Evolutionary conservation across 2,329 filamentous ascomycete genomes (phyloP), one percentile per base, ranked within the genome.

Genomic region (Clonostachys byssicola): DNA sequence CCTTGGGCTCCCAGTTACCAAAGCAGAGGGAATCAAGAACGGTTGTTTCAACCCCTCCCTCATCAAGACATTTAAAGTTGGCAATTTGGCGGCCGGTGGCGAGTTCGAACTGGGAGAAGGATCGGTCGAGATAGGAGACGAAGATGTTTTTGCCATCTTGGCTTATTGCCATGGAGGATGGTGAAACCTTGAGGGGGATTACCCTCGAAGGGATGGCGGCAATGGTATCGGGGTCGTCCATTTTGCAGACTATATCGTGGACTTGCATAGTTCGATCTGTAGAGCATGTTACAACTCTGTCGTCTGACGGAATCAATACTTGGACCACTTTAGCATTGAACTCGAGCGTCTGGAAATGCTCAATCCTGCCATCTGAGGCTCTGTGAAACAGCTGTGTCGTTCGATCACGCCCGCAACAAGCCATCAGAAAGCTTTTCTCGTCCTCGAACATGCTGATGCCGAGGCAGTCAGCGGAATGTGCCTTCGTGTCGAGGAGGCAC

Each of bases 271-370:
- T 95, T 40, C 94, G 83, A 65, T 99, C 94, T 44, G 90, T 77
- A 2, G 92, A 96, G 57, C 87, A 92, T 1, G 94, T 96, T 17
- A 97, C 76, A 41, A 97, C 70, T 52, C 78, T 85, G 61, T 90
- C 80, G 40, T 86, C 78, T 4, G 87, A 81, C 49, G 95, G 90
- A 9, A 92, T 75, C 30, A 96, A 70, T 30, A 75, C 76, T 60
- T 85, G 84, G 47, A 80, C 86, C 16, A 99, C 92, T 52, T 89
- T 88, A 18, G 91, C 89, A 33, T 91, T 84, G 65, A 97, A 95
- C 56, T 99, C 92, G 47, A 97, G 80, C 0, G 94, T 99, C 64
- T 99, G 94, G 45, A 96, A 80, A 48, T 96, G 80, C 49, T 88
- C 80, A 64, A 95, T 86, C 4, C 67, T 68, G 3, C 81, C 77